Percentiles rank a stretch among this genome's conserved stretches.
Conservation (phyloP, 2,329 filamentous ascomycete species). For the Lomentospora prolificans region DNA sequence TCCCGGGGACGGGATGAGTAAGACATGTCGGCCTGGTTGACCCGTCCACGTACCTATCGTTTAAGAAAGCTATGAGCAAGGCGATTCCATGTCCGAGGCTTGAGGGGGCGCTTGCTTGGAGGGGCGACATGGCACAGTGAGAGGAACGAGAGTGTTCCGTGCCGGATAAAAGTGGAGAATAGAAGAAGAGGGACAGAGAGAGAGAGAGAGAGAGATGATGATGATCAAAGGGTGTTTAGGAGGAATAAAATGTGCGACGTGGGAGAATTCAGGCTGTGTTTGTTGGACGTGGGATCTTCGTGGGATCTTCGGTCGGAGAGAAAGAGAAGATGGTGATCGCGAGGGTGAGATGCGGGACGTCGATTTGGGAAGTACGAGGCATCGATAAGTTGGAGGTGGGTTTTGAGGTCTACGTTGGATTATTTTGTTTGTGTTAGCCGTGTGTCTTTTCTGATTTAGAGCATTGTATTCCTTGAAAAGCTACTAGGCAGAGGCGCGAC, state of each 20-base stretch:
- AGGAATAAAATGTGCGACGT: neutral
- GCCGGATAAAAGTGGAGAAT: neutral
- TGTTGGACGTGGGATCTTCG: neutral
- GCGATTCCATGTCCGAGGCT: too few species aligned
- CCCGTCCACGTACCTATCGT: too few species aligned
- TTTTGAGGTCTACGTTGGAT: neutral
- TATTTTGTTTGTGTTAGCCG: too few species aligned
- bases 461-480: too few species aligned
- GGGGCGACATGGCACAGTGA: too few species aligned
- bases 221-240: too few species aligned
- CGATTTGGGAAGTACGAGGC: neutral
- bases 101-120: too few species aligned
- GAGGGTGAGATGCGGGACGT: neutral
- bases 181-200: neutral
- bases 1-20: neutral
- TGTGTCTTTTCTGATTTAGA: too few species aligned
- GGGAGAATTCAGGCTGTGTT: constrained; percentile 1
- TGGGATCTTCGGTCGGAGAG: neutral
- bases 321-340: neutral
- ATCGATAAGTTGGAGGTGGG: neutral
- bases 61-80: too few species aligned
- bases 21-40: too few species aligned
- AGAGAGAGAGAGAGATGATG: neutral
- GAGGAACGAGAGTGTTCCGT: too few species aligned
- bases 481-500: too few species aligned